phyloP scores from a whole-genome alignment of 1,284 basidiomycete genomes.

The Tremellales sp. region DNA sequence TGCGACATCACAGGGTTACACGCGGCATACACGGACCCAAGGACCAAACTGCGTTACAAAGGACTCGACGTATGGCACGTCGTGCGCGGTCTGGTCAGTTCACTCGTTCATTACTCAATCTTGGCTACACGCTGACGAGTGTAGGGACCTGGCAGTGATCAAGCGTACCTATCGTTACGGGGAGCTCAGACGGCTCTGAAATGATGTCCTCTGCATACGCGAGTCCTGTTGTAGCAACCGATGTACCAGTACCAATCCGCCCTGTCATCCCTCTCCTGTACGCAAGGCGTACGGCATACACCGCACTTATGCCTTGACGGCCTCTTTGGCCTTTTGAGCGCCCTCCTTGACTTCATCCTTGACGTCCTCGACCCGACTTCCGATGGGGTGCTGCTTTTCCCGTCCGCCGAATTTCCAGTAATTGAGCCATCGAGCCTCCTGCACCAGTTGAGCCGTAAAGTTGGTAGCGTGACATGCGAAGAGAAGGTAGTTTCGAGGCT shows the following conservation, averaged over 20 bases:
- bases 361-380: background rate
- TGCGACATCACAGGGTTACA: conserved; percentile 54
- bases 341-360: conserved; percentile 9
- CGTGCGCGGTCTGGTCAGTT: conserved; percentile 45
- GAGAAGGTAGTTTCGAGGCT: conserved; percentile 89
- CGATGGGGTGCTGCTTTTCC: conserved; percentile 8
- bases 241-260: background rate
- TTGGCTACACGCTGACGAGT: background rate
- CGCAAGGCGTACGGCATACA: background rate
- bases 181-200: conserved; percentile 46
- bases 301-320: conserved; percentile 18
- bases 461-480: conserved; percentile 92
- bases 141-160: conserved; percentile 47
- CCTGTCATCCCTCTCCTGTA: too few relatives aligned
- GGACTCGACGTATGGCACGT: conserved; percentile 48
- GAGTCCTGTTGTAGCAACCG: too few relatives aligned
- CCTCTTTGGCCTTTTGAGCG: conserved; percentile 17
- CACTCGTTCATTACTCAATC: too few relatives aligned
- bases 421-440: conserved; percentile 78
- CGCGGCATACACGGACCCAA: conserved; percentile 48
- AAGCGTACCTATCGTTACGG: conserved; percentile 44
- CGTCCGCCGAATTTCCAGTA: conserved; percentile 63
- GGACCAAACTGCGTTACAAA: conserved; percentile 48
- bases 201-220: conserved; percentile 7
- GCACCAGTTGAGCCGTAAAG: conserved; percentile 73